Percentiles rank a stretch among this genome's conserved stretches.
Evolutionary conservation across 257 asterid species (phyloP).

Genomic region (Gynochthodes officinalis): DNA sequence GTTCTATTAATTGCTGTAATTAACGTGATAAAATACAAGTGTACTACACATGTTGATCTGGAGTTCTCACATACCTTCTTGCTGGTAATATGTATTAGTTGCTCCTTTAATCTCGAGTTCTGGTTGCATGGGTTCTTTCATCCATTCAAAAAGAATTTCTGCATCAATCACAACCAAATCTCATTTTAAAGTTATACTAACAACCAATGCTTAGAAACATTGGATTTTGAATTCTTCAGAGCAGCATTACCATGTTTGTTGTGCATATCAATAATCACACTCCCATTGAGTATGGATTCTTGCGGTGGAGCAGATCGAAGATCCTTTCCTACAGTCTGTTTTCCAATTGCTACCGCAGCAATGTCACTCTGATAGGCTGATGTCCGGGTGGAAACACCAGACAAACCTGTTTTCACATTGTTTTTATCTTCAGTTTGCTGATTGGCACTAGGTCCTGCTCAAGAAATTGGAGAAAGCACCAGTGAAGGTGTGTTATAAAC

Average conservation of each 20-base stretch:
- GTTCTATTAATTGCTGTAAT: not conserved
- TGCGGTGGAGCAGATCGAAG: not conserved
- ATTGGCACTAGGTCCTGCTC: not conserved
- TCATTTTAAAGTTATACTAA: not conserved
- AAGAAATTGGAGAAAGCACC: not conserved
- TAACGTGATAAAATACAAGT: not conserved
- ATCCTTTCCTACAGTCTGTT: not conserved
- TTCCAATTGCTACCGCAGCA: not conserved
- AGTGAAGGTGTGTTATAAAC: no score
- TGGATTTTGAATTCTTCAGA: not conserved
- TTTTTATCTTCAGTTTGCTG: not conserved
- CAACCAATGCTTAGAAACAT: not conserved
- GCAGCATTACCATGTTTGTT: not conserved
- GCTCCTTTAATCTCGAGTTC: constrained; percentile 11
- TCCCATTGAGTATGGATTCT: not conserved
- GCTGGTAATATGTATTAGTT: not conserved
- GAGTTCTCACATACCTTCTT: not conserved
- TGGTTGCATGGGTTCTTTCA: constrained; percentile 4
- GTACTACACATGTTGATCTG: not conserved
- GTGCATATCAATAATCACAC: not conserved
- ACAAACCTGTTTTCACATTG: not conserved
- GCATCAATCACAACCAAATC: not conserved
- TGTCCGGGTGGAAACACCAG: no score
- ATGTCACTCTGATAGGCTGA: no score
- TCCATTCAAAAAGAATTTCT: not conserved